These are phyloP conservation scores for Talaromyces sp. DNA, from an alignment of 2,329 filamentous ascomycete genomes.

Conservation along the genomic window DNA sequence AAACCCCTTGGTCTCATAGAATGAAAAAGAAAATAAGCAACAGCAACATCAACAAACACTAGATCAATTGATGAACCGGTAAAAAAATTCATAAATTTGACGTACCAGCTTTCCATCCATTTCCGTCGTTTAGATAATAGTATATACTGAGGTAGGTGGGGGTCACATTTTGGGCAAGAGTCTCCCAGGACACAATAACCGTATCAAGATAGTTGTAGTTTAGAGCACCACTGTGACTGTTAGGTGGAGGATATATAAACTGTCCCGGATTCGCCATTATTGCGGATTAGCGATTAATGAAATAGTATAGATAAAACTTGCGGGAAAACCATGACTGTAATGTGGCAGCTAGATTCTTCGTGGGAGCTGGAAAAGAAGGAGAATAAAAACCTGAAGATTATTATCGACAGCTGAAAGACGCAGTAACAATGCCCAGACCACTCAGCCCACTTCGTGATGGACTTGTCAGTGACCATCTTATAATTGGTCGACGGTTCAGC, in stretches of 20 bases:
- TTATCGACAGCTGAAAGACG: not conserved
- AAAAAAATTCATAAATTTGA: not conserved
- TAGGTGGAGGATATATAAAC: conserved; percentile 8
- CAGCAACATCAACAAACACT: not conserved
- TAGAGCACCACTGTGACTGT: not conserved
- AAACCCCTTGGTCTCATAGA: not conserved
- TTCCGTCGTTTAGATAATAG: conserved; percentile 5
- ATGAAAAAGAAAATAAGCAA: not conserved
- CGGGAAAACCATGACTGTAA: not conserved
- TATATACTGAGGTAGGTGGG: conserved; percentile 1
- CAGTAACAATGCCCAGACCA: not conserved
- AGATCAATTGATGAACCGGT: not conserved
- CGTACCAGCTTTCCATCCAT: conserved; percentile 2
- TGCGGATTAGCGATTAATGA: not conserved
- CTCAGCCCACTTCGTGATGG: no score
- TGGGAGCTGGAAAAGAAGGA: not conserved
- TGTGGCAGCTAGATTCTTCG: no score
- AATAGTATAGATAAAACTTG: not conserved
- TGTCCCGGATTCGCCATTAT: not conserved
- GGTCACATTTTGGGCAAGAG: not conserved
- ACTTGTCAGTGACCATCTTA: no score
- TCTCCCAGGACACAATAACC: conserved; percentile 5
- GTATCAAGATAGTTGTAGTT: conserved; percentile 6
- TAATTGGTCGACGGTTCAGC: not conserved
- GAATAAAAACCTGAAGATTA: not conserved